These are phyloP conservation scores for Macrophomina tecta DNA, from an alignment of 2,329 filamentous ascomycete genomes.

Conservation along the genomic window DNA sequence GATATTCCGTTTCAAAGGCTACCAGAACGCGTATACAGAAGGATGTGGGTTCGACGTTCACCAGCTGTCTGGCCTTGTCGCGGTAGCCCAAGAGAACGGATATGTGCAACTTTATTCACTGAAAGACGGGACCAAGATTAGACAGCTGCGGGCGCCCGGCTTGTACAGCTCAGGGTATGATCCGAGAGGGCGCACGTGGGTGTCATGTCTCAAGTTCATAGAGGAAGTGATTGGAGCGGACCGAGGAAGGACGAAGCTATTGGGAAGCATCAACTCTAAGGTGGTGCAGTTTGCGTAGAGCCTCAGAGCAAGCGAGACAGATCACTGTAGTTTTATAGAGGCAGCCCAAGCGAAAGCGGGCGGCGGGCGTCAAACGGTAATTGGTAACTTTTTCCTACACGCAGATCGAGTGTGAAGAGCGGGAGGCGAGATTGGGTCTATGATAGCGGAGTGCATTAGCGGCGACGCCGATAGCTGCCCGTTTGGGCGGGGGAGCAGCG, in stretches of 20 bases:
- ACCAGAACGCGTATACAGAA: conserved; percentile 36
- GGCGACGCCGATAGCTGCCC: conserved; percentile 15
- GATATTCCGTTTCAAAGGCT: conserved; percentile 35
- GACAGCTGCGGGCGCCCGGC: background rate
- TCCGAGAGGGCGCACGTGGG: conserved; percentile 26
- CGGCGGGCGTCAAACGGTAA: conserved; percentile 2
- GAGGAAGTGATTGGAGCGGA: conserved; percentile 34
- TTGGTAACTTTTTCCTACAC: background rate
- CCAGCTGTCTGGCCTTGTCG: conserved; percentile 39
- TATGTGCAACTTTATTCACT: conserved; percentile 40
- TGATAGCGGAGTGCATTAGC: background rate
- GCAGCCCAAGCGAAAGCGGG: conserved; percentile 4
- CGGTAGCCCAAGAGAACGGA: conserved; percentile 38
- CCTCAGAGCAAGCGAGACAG: background rate
- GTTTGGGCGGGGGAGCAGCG: background rate
- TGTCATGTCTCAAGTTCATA: conserved; percentile 39
- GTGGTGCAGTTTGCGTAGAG: conserved; percentile 23
- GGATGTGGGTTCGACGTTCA: conserved; percentile 40
- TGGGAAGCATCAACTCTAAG: conserved; percentile 20
- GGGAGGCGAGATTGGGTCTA: conserved; percentile 13
- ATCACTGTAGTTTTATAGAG: background rate
- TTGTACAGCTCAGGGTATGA: background rate
- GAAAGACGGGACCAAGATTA: conserved; percentile 41
- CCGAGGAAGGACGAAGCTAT: conserved; percentile 29
- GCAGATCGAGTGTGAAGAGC: background rate